phyloP scores from a whole-genome alignment of 805 yeast species.

The Candida sphagnicola region DNA sequence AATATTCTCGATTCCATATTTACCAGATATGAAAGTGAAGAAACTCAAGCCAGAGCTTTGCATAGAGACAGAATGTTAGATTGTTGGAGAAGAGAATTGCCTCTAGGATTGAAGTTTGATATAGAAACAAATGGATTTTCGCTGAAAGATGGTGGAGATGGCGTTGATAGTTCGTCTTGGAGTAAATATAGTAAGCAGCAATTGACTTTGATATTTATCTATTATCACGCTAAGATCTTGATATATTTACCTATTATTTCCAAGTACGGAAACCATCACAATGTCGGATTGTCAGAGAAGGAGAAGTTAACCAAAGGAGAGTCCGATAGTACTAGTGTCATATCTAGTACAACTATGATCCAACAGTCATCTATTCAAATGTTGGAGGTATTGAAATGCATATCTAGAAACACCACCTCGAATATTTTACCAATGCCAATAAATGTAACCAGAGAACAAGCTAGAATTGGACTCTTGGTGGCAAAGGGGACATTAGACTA shows the following conservation, averaged over 20 bases:
- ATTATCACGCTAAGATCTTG: constrained; percentile 40
- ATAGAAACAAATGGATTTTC: constrained; percentile 56
- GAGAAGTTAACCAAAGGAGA: constrained; percentile 36
- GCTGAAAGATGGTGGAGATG: constrained; percentile 17
- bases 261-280: constrained; percentile 37
- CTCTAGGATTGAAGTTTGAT: constrained; percentile 57
- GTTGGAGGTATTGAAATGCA: constrained; percentile 45
- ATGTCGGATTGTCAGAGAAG: constrained; percentile 38
- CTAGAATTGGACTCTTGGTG: constrained; percentile 59
- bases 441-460: constrained; percentile 57
- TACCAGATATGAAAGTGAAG: constrained; percentile 46
- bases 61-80: constrained; percentile 65
- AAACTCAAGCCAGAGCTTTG: constrained; percentile 24
- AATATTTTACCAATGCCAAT: constrained; percentile 59
- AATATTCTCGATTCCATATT: constrained; percentile 67
- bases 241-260: constrained; percentile 40
- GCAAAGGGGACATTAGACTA: constrained; percentile 79
- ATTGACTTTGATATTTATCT: constrained; percentile 46
- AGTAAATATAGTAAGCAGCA: constrained; percentile 39
- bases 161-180: constrained; percentile 16
- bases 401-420: constrained; percentile 33
- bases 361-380: constrained; percentile 68
- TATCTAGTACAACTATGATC: constrained; percentile 59
- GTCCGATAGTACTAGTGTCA: constrained; percentile 23
- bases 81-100: constrained; percentile 72